Evolutionary conservation across 306 rosid genomes (phyloP), one percentile per base, ranked within the genome.

Genomic region (Sophora flavescens): DNA sequence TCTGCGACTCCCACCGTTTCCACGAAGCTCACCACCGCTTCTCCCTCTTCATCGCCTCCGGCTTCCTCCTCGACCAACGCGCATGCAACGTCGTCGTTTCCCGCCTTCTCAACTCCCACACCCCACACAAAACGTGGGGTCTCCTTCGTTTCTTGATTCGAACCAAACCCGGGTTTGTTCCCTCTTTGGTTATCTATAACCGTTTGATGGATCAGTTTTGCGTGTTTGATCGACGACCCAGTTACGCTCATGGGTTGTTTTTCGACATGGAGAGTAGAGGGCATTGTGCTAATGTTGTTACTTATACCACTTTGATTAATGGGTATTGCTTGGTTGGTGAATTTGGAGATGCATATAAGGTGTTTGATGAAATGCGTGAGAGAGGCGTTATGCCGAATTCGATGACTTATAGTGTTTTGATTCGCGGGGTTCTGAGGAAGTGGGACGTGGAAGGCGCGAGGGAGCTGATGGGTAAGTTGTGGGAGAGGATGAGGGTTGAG

Each of bases 161-260:
- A 3, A 59, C 70, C 2, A 91, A 88, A 64, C 96, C 87, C 35
- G 91, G 87, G 10, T 88, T 90, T 28, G 91, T 94, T 3, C 90
- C 92, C 3, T 91, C 97, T 52, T 68, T 91, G 80, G 63, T 91
- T 28, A 88, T 84, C 59, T 94, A 91, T 69, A 83, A 94, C 76
- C 96, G 91, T 53, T 81, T 93, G 86, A 90, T 93, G 78, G 84
- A 93, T 65, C 98, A 91, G 80, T 78, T 94, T 81, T 90, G 98
- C 84, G 57, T 62, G 22, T 11, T 83, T n/a, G 80, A 48, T 3
- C 84, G 61, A 36, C 84, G 61, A 36, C 93, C 92, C 17, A n/a
- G 8, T 5, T 84, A 73, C 59, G 97, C 91, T 70, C 98, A 91
- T 22, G 15, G 91, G 59, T 44, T 90, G 65, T 77, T 91, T 39